These are phyloP conservation scores for Cokeromyces recurvatus DNA, from an alignment of 371 early-diverging fungal species.

Conservation along the genomic window DNA sequence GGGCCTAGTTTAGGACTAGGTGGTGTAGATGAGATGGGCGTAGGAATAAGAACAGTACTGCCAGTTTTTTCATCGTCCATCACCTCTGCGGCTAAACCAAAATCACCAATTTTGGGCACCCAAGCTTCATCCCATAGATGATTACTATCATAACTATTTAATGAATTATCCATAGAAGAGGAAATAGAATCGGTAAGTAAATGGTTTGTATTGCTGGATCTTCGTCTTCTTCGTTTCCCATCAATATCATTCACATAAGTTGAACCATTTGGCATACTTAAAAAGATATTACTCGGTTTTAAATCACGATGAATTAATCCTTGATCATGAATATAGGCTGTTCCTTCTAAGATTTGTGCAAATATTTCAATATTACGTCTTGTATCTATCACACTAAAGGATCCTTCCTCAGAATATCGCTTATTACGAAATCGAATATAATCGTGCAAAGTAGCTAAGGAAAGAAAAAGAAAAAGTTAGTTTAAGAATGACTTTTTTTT, in stretches of 20 bases:
- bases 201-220: background rate
- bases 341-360: conserved; percentile 58
- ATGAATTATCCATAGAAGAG: too few species aligned
- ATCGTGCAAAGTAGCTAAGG: conserved; percentile 39
- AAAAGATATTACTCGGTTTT: background rate
- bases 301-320: conserved; percentile 76
- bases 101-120: conserved; percentile 82
- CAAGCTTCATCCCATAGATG: conserved; percentile 42
- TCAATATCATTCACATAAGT: background rate
- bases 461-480: background rate
- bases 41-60: conserved; percentile 2
- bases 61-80: conserved; percentile 5
- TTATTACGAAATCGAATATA: conserved; percentile 37
- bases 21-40: conserved; percentile 9
- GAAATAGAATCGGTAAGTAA: too few species aligned
- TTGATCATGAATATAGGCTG: conserved; percentile 71
- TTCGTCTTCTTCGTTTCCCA: background rate
- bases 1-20: conserved; percentile 4
- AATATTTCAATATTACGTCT: conserved; percentile 43
- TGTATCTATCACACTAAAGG: conserved; percentile 32
- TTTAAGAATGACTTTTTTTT: too few species aligned
- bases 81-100: conserved; percentile 73
- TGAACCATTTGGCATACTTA: conserved; percentile 11
- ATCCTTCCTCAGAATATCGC: conserved; percentile 6
- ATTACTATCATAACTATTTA: background rate